These are phyloP conservation scores for Phytophthora sansomeana DNA, from an alignment of 352 stramenopile genomes.

Conservation along the genomic window DNA sequence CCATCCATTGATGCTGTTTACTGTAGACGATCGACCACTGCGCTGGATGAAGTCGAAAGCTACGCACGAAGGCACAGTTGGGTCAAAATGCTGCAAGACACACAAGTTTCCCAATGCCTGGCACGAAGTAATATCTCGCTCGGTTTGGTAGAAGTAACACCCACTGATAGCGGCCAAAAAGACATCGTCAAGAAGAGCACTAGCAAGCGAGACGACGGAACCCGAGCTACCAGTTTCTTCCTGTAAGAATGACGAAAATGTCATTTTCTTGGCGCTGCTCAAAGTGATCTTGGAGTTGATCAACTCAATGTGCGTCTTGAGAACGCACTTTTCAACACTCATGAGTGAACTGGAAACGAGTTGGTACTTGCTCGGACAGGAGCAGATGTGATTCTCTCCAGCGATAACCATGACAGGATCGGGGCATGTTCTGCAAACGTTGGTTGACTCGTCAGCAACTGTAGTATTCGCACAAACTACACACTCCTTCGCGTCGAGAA, in stretches of 20 bases:
- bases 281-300: constrained; percentile 64
- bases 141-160: constrained; percentile 90
- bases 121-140: constrained; percentile 77
- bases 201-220: constrained; percentile 46
- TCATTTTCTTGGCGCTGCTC: constrained; percentile 39
- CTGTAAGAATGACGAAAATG: constrained; percentile 51
- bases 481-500: constrained; percentile 73
- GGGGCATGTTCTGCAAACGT: constrained; percentile 72
- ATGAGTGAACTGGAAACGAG: constrained; percentile 52
- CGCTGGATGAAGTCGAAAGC: constrained; percentile 81
- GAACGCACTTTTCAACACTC: constrained; percentile 50
- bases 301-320: constrained; percentile 52
- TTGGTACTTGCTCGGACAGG: constrained; percentile 67
- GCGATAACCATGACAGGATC: constrained; percentile 83
- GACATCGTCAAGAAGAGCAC: constrained; percentile 81
- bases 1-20: constrained; percentile 68
- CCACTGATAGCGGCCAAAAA: constrained; percentile 73
- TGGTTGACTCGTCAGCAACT: constrained; percentile 38
- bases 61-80: constrained; percentile 65
- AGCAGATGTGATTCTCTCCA: constrained; percentile 49
- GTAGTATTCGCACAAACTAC: constrained; percentile 54
- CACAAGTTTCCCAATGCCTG: constrained; percentile 94
- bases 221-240: constrained; percentile 43
- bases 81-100: constrained; percentile 91
- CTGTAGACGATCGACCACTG: constrained; percentile 50